phyloP scores from a whole-genome alignment of 768 basidiomycete species.

The Fibroporia radiculosa region DNA sequence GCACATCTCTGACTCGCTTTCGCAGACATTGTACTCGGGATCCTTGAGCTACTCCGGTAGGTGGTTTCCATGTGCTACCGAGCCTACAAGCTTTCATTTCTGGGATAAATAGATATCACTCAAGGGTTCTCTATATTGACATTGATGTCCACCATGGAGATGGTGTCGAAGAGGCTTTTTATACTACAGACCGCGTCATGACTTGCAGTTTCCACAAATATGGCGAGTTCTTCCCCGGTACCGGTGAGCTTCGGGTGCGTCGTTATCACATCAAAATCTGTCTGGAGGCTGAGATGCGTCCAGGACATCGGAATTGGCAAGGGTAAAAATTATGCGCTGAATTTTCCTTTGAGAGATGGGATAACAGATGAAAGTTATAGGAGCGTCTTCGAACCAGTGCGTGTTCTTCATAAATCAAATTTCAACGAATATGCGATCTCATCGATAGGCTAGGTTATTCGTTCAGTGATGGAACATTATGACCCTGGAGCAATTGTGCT shows the following conservation, averaged over 20 bases:
- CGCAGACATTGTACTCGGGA: slow-evolving; percentile 95
- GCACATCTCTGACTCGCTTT: neutral
- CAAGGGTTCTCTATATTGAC: slow-evolving; percentile 93
- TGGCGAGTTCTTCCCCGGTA: slow-evolving; percentile 98
- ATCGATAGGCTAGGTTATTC: slow-evolving; percentile 62
- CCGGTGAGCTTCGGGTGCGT: slow-evolving; percentile 87
- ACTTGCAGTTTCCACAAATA: slow-evolving; percentile 98
- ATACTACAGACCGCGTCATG: slow-evolving; percentile 98
- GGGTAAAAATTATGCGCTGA: slow-evolving; percentile 89
- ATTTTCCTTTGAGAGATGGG: slow-evolving; percentile 92
- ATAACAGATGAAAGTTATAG: slow-evolving; percentile 94
- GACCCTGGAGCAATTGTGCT: slow-evolving; percentile 92
- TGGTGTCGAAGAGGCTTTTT: slow-evolving; percentile 99
- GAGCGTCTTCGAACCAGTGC: slow-evolving; percentile 89
- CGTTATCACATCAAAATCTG: neutral
- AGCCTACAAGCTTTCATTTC: neutral
- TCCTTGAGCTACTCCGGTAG: slow-evolving; percentile 85
- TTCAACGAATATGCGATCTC: neutral
- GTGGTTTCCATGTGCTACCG: slow-evolving; percentile 5
- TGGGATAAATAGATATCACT: slow-evolving; percentile 75
- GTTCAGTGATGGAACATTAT: slow-evolving; percentile 89
- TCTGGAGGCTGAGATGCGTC: neutral
- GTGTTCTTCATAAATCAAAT: slow-evolving; percentile 19
- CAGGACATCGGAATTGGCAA: slow-evolving; percentile 92
- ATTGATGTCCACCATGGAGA: slow-evolving; percentile 99